phyloP scores from a whole-genome alignment of 2,329 filamentous ascomycete genomes.

The Colletotrichum sp. region DNA sequence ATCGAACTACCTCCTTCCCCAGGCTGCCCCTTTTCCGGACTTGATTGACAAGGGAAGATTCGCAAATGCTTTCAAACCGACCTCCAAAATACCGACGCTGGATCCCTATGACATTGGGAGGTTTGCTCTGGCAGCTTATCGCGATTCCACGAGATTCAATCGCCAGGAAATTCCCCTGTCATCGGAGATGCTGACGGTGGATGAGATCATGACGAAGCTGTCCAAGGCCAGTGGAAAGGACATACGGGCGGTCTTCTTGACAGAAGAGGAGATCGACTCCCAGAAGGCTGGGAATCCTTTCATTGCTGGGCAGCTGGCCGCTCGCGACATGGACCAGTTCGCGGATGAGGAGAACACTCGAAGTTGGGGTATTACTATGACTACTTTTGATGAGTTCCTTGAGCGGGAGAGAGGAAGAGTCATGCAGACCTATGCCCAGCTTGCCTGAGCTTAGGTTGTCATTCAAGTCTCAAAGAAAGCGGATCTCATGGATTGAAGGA shows the following conservation, averaged over 20 bases:
- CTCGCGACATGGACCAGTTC: slow-evolving; percentile 38
- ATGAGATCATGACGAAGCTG: slow-evolving; percentile 41
- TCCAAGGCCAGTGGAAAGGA: slow-evolving; percentile 36
- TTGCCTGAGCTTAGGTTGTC: neutral
- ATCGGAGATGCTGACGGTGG: slow-evolving; percentile 42
- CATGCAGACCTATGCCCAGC: slow-evolving; percentile 28
- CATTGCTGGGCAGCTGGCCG: slow-evolving; percentile 39
- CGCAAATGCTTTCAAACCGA: slow-evolving; percentile 36
- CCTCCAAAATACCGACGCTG: slow-evolving; percentile 45
- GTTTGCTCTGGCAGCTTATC: slow-evolving; percentile 48
- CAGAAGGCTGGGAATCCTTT: slow-evolving; percentile 41
- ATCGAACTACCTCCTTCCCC: slow-evolving; percentile 52
- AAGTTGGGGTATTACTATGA: slow-evolving; percentile 44
- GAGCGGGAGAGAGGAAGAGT: slow-evolving; percentile 40
- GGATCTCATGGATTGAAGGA: neutral
- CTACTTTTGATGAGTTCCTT: slow-evolving; percentile 49
- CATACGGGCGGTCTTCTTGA: slow-evolving; percentile 41
- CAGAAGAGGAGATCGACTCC: slow-evolving; percentile 44
- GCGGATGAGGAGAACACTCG: slow-evolving; percentile 39
- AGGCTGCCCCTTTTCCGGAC: slow-evolving; percentile 42
- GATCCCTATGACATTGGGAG: slow-evolving; percentile 53
- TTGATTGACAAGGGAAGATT: slow-evolving; percentile 43
- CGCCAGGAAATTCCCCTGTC: slow-evolving; percentile 44
- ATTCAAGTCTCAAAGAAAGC: too few species aligned
- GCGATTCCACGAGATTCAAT: slow-evolving; percentile 44